These are phyloP conservation scores for Punctularia strigosozonata DNA, from an alignment of 768 basidiomycete species.

Conservation along the genomic window DNA sequence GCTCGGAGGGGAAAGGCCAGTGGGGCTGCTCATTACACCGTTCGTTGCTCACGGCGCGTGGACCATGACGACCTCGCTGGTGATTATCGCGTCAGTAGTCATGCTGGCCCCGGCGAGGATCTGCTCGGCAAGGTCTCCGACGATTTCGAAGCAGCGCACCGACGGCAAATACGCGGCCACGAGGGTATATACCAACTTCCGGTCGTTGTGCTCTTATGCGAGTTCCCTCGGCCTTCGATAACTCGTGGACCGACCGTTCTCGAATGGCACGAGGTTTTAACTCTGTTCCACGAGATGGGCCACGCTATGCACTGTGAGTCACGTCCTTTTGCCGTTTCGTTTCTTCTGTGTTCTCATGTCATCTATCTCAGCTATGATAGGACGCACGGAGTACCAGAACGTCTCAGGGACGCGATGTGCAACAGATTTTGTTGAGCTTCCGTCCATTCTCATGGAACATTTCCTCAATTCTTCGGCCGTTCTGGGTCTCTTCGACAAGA, in stretches of 20 bases:
- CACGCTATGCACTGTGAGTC: constrained; percentile 97
- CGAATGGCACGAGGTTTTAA: constrained; percentile 89
- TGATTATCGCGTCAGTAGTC: constrained; percentile 51
- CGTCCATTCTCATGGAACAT: constrained; percentile 98
- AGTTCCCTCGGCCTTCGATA: constrained; percentile 58
- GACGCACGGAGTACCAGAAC: constrained; percentile 94
- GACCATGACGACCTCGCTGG: constrained; percentile 79
- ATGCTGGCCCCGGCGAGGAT: constrained; percentile 25
- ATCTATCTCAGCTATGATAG: constrained; percentile 78
- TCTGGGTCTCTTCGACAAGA: constrained; percentile 61
- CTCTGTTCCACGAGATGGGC: constrained; percentile 97
- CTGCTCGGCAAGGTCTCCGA: constrained; percentile 32
- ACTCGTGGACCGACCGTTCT: constrained; percentile 60
- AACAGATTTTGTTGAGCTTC: constrained; percentile 96
- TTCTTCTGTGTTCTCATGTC: constrained; percentile 1
- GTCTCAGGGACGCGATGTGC: constrained; percentile 96
- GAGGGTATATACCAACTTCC: constrained; percentile 79
- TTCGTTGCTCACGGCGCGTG: constrained; percentile 83
- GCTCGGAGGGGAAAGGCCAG: constrained; percentile 73
- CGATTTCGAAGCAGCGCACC: constrained; percentile 54
- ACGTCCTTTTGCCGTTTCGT: not conserved
- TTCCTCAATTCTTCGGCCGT: constrained; percentile 82
- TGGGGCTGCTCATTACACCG: constrained; percentile 96
- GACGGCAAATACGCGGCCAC: constrained; percentile 44
- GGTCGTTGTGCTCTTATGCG: constrained; percentile 82